A percentile compares a stretch with the other conserved stretches of the same genome.
Conservation (phyloP, 495 filamentous ascomycete genomes). For the Friedmanniomyces endolithicus region DNA sequence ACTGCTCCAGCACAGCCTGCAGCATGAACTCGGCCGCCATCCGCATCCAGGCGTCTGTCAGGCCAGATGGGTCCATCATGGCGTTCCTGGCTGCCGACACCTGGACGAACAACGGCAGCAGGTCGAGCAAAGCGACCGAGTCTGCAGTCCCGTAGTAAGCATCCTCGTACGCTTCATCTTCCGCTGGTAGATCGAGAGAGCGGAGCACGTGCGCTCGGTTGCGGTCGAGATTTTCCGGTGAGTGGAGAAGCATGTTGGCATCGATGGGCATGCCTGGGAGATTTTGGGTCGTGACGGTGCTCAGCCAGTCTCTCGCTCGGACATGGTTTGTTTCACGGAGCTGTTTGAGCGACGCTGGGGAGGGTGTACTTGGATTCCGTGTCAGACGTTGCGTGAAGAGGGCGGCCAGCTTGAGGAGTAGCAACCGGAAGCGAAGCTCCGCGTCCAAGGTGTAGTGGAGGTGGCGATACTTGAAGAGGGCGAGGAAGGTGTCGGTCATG, state of each 20-base stretch:
- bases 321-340: constrained; percentile 9
- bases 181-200: constrained; percentile 10
- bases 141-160: constrained; percentile 22
- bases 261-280: not conserved
- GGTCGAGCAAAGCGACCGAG: constrained; percentile 29
- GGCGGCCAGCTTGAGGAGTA: constrained; percentile 27
- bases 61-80: constrained; percentile 12
- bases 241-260: not conserved
- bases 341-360: not conserved
- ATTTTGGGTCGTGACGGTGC: not conserved
- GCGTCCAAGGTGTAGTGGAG: constrained; percentile 8
- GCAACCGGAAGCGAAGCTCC: constrained; percentile 25
- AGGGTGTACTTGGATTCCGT: constrained; percentile 11
- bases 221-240: constrained; percentile 2
- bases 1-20: constrained; percentile 40
- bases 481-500: constrained; percentile 24
- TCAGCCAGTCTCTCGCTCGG: constrained; percentile 5
- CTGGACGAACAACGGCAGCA: constrained; percentile 37
- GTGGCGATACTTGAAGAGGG: constrained; percentile 27
- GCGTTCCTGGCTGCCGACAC: constrained; percentile 30
- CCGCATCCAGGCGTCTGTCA: constrained; percentile 33
- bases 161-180: constrained; percentile 17
- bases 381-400: constrained; percentile 28
- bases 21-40: constrained; percentile 38
- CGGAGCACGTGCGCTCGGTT: constrained; percentile 17